Evolutionary conservation across 768 basidiomycete genomes (phyloP).

Genomic region (Collybia sordida): DNA sequence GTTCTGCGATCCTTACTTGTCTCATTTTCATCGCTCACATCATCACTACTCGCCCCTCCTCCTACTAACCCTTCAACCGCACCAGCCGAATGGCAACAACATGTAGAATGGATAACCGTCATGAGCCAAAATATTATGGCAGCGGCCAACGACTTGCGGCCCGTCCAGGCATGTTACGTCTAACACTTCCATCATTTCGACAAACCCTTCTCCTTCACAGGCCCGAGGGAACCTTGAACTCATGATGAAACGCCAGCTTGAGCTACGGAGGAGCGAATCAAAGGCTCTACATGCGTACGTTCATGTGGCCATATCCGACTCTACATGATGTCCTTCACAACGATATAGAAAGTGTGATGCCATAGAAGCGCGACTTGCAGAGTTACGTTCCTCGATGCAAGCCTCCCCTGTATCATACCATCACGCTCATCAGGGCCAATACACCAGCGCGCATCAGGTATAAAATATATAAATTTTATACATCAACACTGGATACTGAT

Average conservation of each 20-base stretch:
- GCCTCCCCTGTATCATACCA: not conserved
- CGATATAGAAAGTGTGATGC: conserved; percentile 65
- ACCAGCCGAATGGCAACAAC: conserved; percentile 70
- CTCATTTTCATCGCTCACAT: conserved; percentile 74
- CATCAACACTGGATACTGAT: too few relatives aligned
- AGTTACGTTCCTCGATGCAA: conserved; percentile 43
- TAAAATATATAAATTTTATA: too few relatives aligned
- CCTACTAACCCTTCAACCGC: conserved; percentile 44
- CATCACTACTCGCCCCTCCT: conserved; percentile 67
- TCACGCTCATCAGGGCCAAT: too few relatives aligned
- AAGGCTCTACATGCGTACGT: conserved; percentile 65
- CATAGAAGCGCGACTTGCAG: conserved; percentile 61
- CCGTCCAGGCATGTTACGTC: conserved; percentile 63
- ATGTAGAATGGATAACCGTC: conserved; percentile 79
- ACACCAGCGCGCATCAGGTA: too few relatives aligned
- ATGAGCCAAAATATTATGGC: conserved; percentile 88
- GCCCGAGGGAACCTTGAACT: conserved; percentile 79
- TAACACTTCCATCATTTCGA: not conserved
- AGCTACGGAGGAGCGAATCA: conserved; percentile 74
- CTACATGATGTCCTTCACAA: not conserved
- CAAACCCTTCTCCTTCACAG: conserved; percentile 30
- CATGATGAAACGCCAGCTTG: conserved; percentile 80
- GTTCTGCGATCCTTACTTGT: conserved; percentile 77
- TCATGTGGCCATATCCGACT: not conserved
- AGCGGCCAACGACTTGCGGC: conserved; percentile 85